Evolutionary conservation across 1,284 basidiomycete genomes (phyloP).

Genomic region (Ganoderma sinense): DNA sequence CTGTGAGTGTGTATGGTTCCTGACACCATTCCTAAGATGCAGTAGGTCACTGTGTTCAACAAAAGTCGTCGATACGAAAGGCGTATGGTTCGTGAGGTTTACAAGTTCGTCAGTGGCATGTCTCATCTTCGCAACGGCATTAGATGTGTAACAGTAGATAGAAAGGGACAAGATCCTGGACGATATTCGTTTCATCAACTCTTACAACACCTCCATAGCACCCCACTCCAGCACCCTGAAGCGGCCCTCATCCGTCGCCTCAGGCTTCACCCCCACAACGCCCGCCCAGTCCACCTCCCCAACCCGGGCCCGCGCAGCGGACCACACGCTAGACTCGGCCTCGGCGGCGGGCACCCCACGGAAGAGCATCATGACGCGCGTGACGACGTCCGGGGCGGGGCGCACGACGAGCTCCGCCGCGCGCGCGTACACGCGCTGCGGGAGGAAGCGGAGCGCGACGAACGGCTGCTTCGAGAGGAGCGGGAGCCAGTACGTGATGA

Average conservation of each 20-base stretch:
- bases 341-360: constrained; percentile 41
- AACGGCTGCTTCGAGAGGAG: constrained; percentile 46
- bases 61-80: neutral
- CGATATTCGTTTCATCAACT: neutral
- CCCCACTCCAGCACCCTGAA: constrained; percentile 49
- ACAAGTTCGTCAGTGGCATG: neutral
- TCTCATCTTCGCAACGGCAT: neutral
- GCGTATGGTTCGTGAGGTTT: neutral
- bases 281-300: constrained; percentile 26
- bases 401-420: constrained; percentile 46
- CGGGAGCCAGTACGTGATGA: constrained; percentile 55
- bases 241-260: constrained; percentile 28
- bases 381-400: constrained; percentile 51
- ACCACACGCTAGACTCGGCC: constrained; percentile 35
- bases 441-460: constrained; percentile 53
- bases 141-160: neutral
- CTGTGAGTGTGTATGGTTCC: neutral
- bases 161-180: neutral
- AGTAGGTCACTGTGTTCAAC: neutral
- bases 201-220: constrained; percentile 43
- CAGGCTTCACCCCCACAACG: constrained; percentile 38
- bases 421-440: constrained; percentile 48
- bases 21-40: neutral
- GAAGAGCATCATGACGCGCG: constrained; percentile 57
- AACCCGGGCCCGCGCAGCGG: constrained; percentile 26